A percentile compares a stretch with the other conserved stretches of the same genome.
Evolutionary conservation across 257 asterid genomes (phyloP).

Genomic region (Nicotiana paniculata): DNA sequence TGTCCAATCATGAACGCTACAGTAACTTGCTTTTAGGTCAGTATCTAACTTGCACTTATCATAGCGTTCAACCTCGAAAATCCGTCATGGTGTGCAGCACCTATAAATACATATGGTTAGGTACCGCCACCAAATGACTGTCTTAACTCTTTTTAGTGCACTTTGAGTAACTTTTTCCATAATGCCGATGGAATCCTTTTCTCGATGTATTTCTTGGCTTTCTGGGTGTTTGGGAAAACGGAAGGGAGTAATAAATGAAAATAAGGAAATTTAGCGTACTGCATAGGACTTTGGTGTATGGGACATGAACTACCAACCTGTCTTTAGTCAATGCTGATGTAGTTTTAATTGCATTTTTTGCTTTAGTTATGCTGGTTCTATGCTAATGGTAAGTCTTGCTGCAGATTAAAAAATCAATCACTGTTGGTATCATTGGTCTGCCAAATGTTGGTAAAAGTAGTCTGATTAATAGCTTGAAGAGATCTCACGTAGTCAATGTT

Average conservation of each 20-base stretch:
- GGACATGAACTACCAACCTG: not conserved
- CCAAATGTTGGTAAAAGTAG: slow-evolving; percentile 99
- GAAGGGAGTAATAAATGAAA: not conserved
- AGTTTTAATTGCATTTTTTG: not conserved
- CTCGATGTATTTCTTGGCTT: not conserved
- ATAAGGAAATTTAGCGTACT: not conserved
- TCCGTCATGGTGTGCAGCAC: not conserved
- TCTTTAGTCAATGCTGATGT: not conserved
- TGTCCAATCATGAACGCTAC: not conserved
- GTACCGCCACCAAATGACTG: not conserved
- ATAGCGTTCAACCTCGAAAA: not conserved
- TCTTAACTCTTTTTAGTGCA: not conserved
- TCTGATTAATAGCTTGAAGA: slow-evolving; percentile 81
- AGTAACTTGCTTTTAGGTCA: not conserved
- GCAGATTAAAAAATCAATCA: slow-evolving; percentile 87
- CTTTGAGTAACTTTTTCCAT: not conserved
- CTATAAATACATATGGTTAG: not conserved
- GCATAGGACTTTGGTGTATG: not conserved
- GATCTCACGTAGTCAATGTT: slow-evolving; percentile 84
- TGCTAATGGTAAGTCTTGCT: slow-evolving; percentile 15
- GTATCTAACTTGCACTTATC: not conserved
- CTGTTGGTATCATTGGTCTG: slow-evolving; percentile 89
- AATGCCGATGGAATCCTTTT: not conserved
- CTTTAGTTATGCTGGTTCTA: not conserved
- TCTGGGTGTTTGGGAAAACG: not conserved